These are phyloP conservation scores for Xylariaceae sp. DNA, from an alignment of 2,329 filamentous ascomycete genomes.

Conservation along the genomic window DNA sequence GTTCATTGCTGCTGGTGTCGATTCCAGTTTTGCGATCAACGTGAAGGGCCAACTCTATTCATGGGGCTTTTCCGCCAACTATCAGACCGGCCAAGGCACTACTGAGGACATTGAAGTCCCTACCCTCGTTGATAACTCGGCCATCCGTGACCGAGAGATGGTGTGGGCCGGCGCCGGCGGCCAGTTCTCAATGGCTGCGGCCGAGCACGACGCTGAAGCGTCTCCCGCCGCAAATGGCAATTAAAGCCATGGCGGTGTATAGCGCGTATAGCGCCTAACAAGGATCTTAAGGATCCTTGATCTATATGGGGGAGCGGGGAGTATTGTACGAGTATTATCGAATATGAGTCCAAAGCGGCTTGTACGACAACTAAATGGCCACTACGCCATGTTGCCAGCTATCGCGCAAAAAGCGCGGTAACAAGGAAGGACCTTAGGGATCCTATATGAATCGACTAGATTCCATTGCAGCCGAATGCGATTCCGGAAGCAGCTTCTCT, in stretches of 20 bases:
- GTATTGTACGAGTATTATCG: too few relatives aligned
- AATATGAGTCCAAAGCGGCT: too few relatives aligned
- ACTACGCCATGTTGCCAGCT: too few relatives aligned
- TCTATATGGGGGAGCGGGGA: too few relatives aligned
- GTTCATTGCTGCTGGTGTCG: slow-evolving; percentile 60
- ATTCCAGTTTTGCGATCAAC: slow-evolving; percentile 70
- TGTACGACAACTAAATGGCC: too few relatives aligned
- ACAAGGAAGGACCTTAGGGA: too few relatives aligned
- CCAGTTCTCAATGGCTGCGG: slow-evolving; percentile 59
- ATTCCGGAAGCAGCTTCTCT: too few relatives aligned
- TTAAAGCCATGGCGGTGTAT: not conserved
- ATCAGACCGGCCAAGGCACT: slow-evolving; percentile 73
- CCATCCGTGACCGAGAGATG: slow-evolving; percentile 69
- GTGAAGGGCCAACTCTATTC: slow-evolving; percentile 65
- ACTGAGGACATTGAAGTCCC: slow-evolving; percentile 76
- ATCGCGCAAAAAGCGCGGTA: too few relatives aligned
- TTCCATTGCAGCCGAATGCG: too few relatives aligned
- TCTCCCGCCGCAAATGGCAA: slow-evolving; percentile 8
- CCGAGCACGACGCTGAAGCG: slow-evolving; percentile 1
- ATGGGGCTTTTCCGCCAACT: slow-evolving; percentile 78
- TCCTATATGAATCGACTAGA: too few relatives aligned
- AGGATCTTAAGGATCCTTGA: too few relatives aligned
- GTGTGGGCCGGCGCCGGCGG: slow-evolving; percentile 81
- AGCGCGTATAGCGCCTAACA: too few relatives aligned
- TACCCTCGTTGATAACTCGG: slow-evolving; percentile 79